phyloP scores from a whole-genome alignment of 2,329 filamentous ascomycete species.

The Epichloe sibirici region DNA sequence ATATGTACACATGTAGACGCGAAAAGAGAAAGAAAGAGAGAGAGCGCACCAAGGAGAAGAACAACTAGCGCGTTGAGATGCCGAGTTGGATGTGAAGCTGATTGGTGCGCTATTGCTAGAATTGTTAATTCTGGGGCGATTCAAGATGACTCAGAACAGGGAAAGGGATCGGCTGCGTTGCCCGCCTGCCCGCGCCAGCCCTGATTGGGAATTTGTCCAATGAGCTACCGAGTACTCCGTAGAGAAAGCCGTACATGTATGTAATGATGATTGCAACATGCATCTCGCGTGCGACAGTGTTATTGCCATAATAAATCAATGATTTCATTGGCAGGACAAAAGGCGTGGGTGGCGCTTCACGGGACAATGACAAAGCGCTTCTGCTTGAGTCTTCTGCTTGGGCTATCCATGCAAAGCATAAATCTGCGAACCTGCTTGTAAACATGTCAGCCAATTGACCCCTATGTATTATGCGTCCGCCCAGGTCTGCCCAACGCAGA shows the following conservation, averaged over 20 bases:
- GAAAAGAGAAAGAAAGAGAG: not conserved
- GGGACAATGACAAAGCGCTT: not conserved
- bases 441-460: not conserved
- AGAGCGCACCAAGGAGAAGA: not conserved
- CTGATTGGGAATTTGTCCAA: not conserved
- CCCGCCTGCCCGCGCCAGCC: not conserved
- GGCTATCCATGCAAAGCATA: constrained; percentile 2
- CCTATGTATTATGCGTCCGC: not conserved
- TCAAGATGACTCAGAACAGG: not conserved
- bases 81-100: not conserved
- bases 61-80: not conserved
- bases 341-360: not conserved
- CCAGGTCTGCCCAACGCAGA: not conserved
- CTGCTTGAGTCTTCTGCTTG: not conserved
- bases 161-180: not conserved
- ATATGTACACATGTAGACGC: too few species aligned
- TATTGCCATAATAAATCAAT: not conserved
- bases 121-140: not conserved
- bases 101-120: not conserved
- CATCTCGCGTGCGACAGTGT: not conserved
- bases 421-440: not conserved
- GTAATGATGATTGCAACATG: not conserved
- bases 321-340: not conserved
- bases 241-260: not conserved
- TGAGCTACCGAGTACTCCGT: not conserved